Evolutionary conservation across 2,329 filamentous ascomycete species (phyloP).

Genomic region (Diplodia sapinea): DNA sequence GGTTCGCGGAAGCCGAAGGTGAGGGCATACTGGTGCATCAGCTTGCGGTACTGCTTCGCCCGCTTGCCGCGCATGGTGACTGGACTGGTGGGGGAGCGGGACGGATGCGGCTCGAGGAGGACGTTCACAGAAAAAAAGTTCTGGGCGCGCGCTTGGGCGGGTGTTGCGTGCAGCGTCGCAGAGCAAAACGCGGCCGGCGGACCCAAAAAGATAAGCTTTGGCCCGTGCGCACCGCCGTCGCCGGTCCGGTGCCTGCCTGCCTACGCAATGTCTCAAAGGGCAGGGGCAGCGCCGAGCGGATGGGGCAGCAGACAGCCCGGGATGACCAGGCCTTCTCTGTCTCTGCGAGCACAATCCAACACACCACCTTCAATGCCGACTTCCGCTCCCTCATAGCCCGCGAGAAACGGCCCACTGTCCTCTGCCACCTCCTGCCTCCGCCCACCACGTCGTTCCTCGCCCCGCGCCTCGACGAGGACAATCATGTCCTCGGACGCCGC

Average conservation of each 20-base stretch:
- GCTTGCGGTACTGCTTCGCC: constrained; percentile 79
- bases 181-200: constrained; percentile 8
- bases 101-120: constrained; percentile 32
- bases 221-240: constrained; percentile 25
- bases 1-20: constrained; percentile 91
- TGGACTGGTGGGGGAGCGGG: constrained; percentile 26
- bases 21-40: constrained; percentile 90
- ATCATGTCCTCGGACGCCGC: constrained; percentile 20
- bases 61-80: constrained; percentile 69
- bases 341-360: constrained; percentile 11
- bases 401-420: background rate
- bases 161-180: constrained; percentile 24
- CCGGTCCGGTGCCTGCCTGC: constrained; percentile 20
- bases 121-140: background rate
- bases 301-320: constrained; percentile 26
- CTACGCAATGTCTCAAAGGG: constrained; percentile 31
- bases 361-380: constrained; percentile 28
- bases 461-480: constrained; percentile 4
- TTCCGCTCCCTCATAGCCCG: constrained; percentile 17
- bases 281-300: constrained; percentile 26
- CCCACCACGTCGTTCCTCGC: background rate
- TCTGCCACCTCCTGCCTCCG: background rate
- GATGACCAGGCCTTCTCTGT: constrained; percentile 7
- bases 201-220: constrained; percentile 30
- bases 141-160: constrained; percentile 5